Percentiles rank a stretch among this genome's conserved stretches.
Evolutionary conservation across 176 grass and related monocot genomes (phyloP).

Genomic region (Elaeis guineensis): DNA sequence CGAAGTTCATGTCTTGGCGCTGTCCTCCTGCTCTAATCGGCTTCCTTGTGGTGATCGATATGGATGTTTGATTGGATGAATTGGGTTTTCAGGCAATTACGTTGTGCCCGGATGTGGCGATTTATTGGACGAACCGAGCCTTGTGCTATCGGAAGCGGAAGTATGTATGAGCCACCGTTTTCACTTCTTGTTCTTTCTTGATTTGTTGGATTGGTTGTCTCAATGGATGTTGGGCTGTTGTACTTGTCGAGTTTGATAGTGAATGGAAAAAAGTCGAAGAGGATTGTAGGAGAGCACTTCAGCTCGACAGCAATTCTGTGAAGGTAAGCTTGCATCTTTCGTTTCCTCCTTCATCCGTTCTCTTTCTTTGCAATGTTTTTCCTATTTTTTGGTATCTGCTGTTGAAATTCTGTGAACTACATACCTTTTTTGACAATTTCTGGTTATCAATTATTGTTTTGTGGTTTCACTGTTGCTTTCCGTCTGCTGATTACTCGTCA

Average conservation of each 20-base stretch:
- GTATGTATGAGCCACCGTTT: conserved; percentile 27
- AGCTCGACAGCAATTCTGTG: conserved; percentile 62
- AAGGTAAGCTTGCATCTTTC: conserved; percentile 39
- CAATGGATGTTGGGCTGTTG: conserved; percentile 2
- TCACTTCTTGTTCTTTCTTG: conserved; percentile 24
- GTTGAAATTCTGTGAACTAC: too few relatives aligned
- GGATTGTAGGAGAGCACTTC: conserved; percentile 72
- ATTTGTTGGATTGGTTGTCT: background rate
- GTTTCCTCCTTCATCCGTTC: background rate
- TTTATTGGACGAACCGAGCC: conserved; percentile 78
- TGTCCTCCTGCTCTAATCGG: background rate
- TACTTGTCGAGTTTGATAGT: conserved; percentile 33
- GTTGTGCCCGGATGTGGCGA: conserved; percentile 53
- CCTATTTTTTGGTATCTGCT: too few relatives aligned
- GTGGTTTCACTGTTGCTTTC: too few relatives aligned
- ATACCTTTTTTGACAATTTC: too few relatives aligned
- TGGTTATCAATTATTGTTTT: too few relatives aligned
- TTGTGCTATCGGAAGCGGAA: conserved; percentile 77
- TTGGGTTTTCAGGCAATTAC: conserved; percentile 72
- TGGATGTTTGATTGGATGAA: conserved; percentile 22
- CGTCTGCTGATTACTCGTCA: too few relatives aligned
- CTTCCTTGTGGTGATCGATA: background rate
- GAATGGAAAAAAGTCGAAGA: conserved; percentile 69
- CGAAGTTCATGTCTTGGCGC: too few relatives aligned
- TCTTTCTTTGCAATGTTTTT: background rate